Evolutionary conservation across 2,329 filamentous ascomycete genomes (phyloP).

Genomic region (Gaeumannomyces tritici): DNA sequence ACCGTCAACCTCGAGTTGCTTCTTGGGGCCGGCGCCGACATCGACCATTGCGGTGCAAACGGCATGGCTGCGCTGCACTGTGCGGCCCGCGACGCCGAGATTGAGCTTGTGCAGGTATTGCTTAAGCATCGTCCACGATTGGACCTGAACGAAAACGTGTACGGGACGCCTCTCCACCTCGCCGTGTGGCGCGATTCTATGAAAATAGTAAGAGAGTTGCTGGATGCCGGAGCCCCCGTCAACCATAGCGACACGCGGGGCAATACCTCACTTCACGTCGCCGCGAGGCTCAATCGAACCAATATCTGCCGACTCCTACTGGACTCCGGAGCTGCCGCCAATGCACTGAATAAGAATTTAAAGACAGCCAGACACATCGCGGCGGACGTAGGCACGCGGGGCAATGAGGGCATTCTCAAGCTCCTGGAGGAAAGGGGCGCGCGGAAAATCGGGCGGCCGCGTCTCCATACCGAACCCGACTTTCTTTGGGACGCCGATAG

Average conservation of each 20-base stretch:
- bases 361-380: too few relatives aligned
- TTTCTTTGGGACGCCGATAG: too few relatives aligned
- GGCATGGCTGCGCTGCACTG: background rate
- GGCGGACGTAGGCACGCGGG: too few relatives aligned
- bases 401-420: too few relatives aligned
- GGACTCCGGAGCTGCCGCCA: background rate
- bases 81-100: background rate
- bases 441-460: too few relatives aligned
- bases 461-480: too few relatives aligned
- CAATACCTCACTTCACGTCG: background rate
- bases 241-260: background rate
- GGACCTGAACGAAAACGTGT: background rate
- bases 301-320: background rate
- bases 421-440: too few relatives aligned
- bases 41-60: background rate
- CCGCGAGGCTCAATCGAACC: background rate
- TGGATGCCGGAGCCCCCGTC: background rate
- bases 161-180: background rate
- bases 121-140: background rate
- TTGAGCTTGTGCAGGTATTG: background rate
- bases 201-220: background rate
- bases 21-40: background rate
- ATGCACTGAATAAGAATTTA: too few relatives aligned
- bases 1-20: background rate
- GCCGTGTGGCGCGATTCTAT: background rate